phyloP scores from a whole-genome alignment of 495 filamentous ascomycete species.

The Hypoxylon subgilvum region DNA sequence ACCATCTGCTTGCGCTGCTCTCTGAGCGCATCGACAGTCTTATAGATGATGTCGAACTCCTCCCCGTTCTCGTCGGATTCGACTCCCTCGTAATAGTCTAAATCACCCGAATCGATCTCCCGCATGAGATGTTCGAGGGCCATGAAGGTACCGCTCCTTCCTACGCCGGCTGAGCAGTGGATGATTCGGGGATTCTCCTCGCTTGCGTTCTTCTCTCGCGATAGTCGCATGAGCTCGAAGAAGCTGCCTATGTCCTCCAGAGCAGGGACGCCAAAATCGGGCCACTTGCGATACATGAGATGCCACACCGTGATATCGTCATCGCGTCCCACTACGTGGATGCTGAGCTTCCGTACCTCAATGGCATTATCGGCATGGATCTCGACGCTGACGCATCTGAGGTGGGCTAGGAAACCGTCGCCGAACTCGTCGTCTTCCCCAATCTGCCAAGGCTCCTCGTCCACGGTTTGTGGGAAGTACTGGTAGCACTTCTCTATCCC shows the following conservation, averaged over 20 bases:
- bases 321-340: conserved; percentile 47
- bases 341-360: conserved; percentile 59
- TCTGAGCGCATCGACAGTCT: conserved; percentile 79
- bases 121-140: conserved; percentile 86
- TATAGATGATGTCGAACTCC: conserved; percentile 62
- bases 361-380: conserved; percentile 58
- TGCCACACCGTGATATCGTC: conserved; percentile 77
- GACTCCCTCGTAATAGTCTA: conserved; percentile 54
- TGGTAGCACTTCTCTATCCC: conserved; percentile 88
- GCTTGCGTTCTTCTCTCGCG: conserved; percentile 69
- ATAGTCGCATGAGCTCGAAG: conserved; percentile 76
- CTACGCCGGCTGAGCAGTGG: conserved; percentile 94
- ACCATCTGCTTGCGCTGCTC: conserved; percentile 97
- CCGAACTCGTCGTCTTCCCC: conserved; percentile 67
- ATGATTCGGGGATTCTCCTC: conserved; percentile 80
- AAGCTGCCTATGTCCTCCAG: conserved; percentile 78
- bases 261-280: conserved; percentile 88
- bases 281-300: conserved; percentile 90
- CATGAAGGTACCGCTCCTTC: conserved; percentile 93
- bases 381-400: conserved; percentile 59
- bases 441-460: conserved; percentile 59
- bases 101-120: conserved; percentile 76
- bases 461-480: conserved; percentile 75
- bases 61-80: conserved; percentile 31
- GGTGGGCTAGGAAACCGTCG: conserved; percentile 63